These are phyloP conservation scores for Babesia ovata DNA, from an alignment of 169 alveolate species.

Conservation along the genomic window DNA sequence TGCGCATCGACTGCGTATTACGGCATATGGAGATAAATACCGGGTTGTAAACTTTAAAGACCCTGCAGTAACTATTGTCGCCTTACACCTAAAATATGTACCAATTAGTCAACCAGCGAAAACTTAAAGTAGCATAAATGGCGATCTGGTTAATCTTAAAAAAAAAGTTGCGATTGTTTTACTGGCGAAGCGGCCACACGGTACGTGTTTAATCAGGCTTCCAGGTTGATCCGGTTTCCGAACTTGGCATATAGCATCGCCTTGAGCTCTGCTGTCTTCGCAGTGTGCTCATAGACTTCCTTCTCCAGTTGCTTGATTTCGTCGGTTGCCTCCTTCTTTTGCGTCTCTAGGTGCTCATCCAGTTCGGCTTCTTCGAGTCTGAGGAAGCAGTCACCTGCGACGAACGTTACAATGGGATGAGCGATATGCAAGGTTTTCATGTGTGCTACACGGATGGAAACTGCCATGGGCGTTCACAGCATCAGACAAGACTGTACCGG, in stretches of 20 bases:
- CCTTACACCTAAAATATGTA: neutral
- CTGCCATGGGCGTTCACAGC: too few relatives aligned
- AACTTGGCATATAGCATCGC: conserved; percentile 53
- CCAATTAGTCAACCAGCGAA: neutral
- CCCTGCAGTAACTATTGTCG: neutral
- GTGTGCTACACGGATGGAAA: too few relatives aligned
- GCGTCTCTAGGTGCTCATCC: conserved; percentile 24
- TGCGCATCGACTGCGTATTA: too few relatives aligned
- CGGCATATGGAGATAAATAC: too few relatives aligned
- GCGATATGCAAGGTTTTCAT: too few relatives aligned
- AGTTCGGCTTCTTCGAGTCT: conserved; percentile 42
- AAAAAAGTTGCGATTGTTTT: neutral
- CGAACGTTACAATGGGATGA: too few relatives aligned
- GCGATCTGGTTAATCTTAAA: neutral
- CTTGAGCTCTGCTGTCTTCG: conserved; percentile 38
- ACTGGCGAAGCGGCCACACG: neutral
- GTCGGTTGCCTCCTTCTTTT: conserved; percentile 17
- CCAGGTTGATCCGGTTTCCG: conserved; percentile 67
- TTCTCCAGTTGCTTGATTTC: conserved; percentile 31
- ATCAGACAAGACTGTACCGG: too few relatives aligned
- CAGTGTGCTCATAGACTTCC: neutral
- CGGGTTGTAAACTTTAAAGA: too few relatives aligned
- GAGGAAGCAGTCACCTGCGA: conserved; percentile 64
- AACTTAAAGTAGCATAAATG: neutral
- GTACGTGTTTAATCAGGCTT: conserved; percentile 17